phyloP scores from a whole-genome alignment of 2,329 filamentous ascomycete genomes.

The Penicillium sp. region DNA sequence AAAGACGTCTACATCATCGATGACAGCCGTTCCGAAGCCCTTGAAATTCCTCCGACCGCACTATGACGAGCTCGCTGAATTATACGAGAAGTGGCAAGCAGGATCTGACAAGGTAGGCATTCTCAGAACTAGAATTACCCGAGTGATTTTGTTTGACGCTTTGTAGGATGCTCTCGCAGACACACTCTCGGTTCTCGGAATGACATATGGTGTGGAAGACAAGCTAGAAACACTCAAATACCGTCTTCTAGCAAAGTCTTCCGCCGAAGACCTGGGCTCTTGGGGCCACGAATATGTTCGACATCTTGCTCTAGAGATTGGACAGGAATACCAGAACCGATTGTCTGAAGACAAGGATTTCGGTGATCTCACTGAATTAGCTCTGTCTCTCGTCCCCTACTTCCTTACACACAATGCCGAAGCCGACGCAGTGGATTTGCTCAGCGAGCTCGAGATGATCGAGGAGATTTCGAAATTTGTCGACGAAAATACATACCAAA shows the following conservation, averaged over 20 bases:
- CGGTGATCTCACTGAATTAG: conserved; percentile 80
- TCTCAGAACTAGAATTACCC: not conserved
- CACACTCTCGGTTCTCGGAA: conserved; percentile 93
- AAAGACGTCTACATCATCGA: conserved; percentile 98
- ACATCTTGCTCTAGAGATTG: conserved; percentile 92
- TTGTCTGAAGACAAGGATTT: conserved; percentile 79
- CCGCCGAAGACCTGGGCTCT: conserved; percentile 75
- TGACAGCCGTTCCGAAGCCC: conserved; percentile 98
- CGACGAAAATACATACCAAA: conserved; percentile 87
- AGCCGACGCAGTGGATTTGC: conserved; percentile 92
- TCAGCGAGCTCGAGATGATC: conserved; percentile 97
- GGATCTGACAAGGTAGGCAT: conserved; percentile 73
- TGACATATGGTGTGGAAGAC: conserved; percentile 98
- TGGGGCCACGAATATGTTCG: conserved; percentile 99
- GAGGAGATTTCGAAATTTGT: conserved; percentile 84
- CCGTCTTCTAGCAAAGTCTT: conserved; percentile 77
- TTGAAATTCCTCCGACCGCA: conserved; percentile 97
- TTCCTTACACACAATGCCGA: conserved; percentile 98
- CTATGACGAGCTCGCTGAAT: conserved; percentile 81
- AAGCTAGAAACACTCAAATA: conserved; percentile 95
- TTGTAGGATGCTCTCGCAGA: conserved; percentile 74
- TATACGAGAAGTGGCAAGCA: conserved; percentile 84
- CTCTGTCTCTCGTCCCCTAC: conserved; percentile 79
- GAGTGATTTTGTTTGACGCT: not conserved
- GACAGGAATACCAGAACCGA: conserved; percentile 86